Conservation (phyloP, 352 stramenopile species). For the Pythium dissimile region DNA sequence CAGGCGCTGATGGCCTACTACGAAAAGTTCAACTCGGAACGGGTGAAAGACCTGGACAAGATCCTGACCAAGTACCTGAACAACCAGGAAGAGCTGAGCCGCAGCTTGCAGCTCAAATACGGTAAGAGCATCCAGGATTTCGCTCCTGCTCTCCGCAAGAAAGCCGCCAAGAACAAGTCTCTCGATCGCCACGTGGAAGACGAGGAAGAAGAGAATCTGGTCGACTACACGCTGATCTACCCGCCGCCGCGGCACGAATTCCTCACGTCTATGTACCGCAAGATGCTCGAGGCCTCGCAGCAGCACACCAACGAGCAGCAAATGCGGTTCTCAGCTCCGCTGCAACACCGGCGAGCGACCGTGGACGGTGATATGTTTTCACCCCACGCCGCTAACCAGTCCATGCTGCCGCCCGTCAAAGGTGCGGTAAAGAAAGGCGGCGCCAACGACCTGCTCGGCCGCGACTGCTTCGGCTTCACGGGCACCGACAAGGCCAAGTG, state of each 20-base stretch:
- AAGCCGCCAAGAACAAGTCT: neutral
- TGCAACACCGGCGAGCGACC: slow-evolving; percentile 63
- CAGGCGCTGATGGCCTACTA: slow-evolving; percentile 54
- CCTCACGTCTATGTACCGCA: slow-evolving; percentile 57
- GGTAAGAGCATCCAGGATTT: slow-evolving; percentile 52
- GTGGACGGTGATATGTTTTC: slow-evolving; percentile 6
- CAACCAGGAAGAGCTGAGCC: slow-evolving; percentile 59
- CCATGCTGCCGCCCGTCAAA: slow-evolving; percentile 47
- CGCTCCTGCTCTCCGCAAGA: slow-evolving; percentile 10
- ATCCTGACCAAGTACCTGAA: slow-evolving; percentile 70
- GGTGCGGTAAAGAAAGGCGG: slow-evolving; percentile 50
- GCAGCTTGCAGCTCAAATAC: slow-evolving; percentile 67
- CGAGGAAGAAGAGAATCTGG: slow-evolving; percentile 40
- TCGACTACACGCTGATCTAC: slow-evolving; percentile 72
- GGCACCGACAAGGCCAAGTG: slow-evolving; percentile 75
- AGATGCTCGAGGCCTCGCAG: slow-evolving; percentile 80
- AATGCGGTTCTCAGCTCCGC: slow-evolving; percentile 68
- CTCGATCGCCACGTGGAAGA: neutral
- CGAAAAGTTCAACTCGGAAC: slow-evolving; percentile 46
- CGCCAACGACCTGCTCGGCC: slow-evolving; percentile 32
- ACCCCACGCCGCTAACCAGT: neutral
- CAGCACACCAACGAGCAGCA: slow-evolving; percentile 79
- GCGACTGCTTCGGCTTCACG: slow-evolving; percentile 78
- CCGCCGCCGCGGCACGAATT: slow-evolving; percentile 37
- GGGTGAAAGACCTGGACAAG: slow-evolving; percentile 60